Percentiles rank a stretch among this genome's conserved stretches.
These are phyloP conservation scores for Fusarium proliferatum DNA, from an alignment of 2,329 filamentous ascomycete genomes.

Conservation along the genomic window DNA sequence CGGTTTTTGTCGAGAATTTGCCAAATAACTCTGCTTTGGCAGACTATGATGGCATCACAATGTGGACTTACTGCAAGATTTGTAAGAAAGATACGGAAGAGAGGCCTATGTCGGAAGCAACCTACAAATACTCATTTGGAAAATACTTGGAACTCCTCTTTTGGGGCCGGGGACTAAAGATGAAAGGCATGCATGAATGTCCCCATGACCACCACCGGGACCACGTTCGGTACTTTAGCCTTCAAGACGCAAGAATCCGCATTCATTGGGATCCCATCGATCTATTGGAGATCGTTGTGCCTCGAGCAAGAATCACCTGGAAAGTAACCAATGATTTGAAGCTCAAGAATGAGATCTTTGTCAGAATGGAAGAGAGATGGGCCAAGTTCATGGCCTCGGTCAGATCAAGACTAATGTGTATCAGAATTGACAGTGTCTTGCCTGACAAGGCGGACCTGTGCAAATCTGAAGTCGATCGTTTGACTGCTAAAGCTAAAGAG, in stretches of 20 bases:
- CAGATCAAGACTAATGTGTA: slow-evolving; percentile 83
- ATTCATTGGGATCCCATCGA: slow-evolving; percentile 95
- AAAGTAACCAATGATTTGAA: slow-evolving; percentile 94
- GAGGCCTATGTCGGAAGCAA: slow-evolving; percentile 90
- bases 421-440: slow-evolving; percentile 90
- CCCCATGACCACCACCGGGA: slow-evolving; percentile 93
- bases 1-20: slow-evolving; percentile 80
- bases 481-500: slow-evolving; percentile 83
- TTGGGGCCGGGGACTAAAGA: slow-evolving; percentile 87
- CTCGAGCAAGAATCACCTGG: slow-evolving; percentile 91
- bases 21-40: slow-evolving; percentile 56
- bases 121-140: slow-evolving; percentile 98
- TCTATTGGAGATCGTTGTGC: slow-evolving; percentile 93
- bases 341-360: slow-evolving; percentile 92
- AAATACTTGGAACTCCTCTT: slow-evolving; percentile 99
- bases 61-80: slow-evolving; percentile 97
- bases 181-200: slow-evolving; percentile 76
- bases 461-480: slow-evolving; percentile 80
- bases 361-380: slow-evolving; percentile 82
- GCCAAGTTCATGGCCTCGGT: slow-evolving; percentile 90
- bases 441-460: slow-evolving; percentile 88
- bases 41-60: slow-evolving; percentile 77
- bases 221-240: slow-evolving; percentile 92
- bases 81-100: slow-evolving; percentile 92
- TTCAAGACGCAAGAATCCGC: slow-evolving; percentile 84